These are phyloP conservation scores for Colletotrichum lini DNA, from an alignment of 2,329 filamentous ascomycete species.

Conservation along the genomic window DNA sequence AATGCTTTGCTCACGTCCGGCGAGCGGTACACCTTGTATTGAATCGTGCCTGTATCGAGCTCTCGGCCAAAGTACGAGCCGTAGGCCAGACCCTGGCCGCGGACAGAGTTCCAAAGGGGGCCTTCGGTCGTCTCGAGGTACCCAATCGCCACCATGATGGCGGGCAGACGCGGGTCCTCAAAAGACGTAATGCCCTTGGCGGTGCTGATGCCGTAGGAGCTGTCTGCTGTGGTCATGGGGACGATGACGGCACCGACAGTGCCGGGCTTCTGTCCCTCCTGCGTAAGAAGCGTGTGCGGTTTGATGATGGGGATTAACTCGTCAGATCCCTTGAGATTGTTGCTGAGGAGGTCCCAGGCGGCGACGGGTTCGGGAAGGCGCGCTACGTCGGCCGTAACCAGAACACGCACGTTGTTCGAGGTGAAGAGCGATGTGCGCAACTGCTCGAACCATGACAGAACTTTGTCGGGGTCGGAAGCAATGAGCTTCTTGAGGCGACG, in stretches of 20 bases:
- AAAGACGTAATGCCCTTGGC: slow-evolving; percentile 82
- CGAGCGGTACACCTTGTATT: slow-evolving; percentile 90
- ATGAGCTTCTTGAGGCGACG: slow-evolving; percentile 88
- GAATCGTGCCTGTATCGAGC: slow-evolving; percentile 83
- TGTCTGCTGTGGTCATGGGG: slow-evolving; percentile 93
- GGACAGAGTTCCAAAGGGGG: slow-evolving; percentile 92
- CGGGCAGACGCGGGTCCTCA: slow-evolving; percentile 82
- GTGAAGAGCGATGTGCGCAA: slow-evolving; percentile 83
- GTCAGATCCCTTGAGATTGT: slow-evolving; percentile 59
- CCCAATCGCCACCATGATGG: slow-evolving; percentile 87
- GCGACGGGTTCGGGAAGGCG: slow-evolving; percentile 83
- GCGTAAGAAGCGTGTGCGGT: slow-evolving; percentile 79
- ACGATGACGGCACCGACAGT: slow-evolving; percentile 82
- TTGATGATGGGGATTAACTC: slow-evolving; percentile 78
- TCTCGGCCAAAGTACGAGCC: slow-evolving; percentile 85
- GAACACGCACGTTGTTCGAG: slow-evolving; percentile 86
- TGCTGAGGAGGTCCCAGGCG: slow-evolving; percentile 79
- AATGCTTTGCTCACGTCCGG: slow-evolving; percentile 93
- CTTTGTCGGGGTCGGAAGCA: slow-evolving; percentile 79
- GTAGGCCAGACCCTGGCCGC: slow-evolving; percentile 94
- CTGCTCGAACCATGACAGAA: slow-evolving; percentile 83
- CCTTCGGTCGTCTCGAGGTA: slow-evolving; percentile 96
- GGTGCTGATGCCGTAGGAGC: slow-evolving; percentile 86
- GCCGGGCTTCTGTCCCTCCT: slow-evolving; percentile 82
- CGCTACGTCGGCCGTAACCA: slow-evolving; percentile 85